These are phyloP conservation scores for Schizophyllum amplum DNA, from an alignment of 1,284 basidiomycete species.

Conservation along the genomic window DNA sequence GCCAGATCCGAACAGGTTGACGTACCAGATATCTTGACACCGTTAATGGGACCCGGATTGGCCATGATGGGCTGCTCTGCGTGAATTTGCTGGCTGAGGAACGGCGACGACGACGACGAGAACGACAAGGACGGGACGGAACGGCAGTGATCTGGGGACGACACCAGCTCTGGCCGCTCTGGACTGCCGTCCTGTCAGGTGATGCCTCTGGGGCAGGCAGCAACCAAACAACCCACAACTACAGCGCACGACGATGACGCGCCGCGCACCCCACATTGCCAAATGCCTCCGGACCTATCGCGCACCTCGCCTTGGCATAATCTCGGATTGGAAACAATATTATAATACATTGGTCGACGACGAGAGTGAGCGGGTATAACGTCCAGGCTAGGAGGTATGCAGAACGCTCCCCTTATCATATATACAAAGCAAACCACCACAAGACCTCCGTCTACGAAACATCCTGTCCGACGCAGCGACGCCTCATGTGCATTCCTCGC, in stretches of 20 bases:
- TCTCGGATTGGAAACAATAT: background rate
- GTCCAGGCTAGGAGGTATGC: background rate
- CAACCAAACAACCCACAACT: background rate
- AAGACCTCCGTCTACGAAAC: background rate
- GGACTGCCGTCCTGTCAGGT: background rate
- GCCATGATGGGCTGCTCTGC: conserved; percentile 37
- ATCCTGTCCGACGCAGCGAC: background rate
- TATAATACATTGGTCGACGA: background rate
- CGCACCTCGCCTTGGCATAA: too few relatives aligned
- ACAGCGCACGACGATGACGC: background rate
- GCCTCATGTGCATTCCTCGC: conserved; percentile 9
- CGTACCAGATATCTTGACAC: conserved; percentile 85
- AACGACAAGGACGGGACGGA: background rate
- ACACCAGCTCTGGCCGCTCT: background rate
- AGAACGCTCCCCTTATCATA: background rate
- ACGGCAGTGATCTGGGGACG: background rate
- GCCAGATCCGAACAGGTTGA: conserved; percentile 17
- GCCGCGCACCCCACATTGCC: background rate
- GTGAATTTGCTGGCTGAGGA: background rate
- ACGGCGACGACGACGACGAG: background rate
- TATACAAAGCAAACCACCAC: background rate
- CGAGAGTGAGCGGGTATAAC: background rate
- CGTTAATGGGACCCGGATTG: conserved; percentile 79
- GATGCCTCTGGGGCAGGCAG: background rate
- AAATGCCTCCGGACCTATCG: background rate